Percentiles rank a stretch among this genome's conserved stretches.
phyloP scores from a whole-genome alignment of 371 early-diverging fungal species.

The Entomophthora muscae region DNA sequence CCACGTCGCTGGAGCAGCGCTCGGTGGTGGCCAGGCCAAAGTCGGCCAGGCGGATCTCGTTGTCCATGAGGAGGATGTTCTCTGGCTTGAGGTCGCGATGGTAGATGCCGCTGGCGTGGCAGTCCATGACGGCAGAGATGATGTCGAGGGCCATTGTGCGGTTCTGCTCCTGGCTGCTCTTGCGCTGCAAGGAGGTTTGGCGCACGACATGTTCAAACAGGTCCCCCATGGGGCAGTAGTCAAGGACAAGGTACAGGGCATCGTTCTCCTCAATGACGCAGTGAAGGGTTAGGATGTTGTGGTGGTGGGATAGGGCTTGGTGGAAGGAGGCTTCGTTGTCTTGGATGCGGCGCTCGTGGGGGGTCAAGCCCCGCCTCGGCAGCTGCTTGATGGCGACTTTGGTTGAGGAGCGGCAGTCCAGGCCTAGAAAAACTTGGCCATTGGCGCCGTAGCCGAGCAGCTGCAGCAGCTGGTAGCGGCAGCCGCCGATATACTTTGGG shows the following conservation, averaged over 20 bases:
- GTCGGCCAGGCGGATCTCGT: constrained; percentile 66
- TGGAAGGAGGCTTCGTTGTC: not conserved
- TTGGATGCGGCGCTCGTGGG: not conserved
- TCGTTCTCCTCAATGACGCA: not conserved
- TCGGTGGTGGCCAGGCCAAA: constrained; percentile 84
- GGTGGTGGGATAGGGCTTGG: not conserved
- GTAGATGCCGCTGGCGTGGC: constrained; percentile 32
- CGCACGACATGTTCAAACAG: constrained; percentile 19
- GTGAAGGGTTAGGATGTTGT: not conserved
- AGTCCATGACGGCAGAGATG: constrained; percentile 31
- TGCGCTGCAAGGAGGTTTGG: not conserved
- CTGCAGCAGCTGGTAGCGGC: not conserved
- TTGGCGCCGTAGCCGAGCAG: constrained; percentile 29
- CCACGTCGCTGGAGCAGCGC: constrained; percentile 49
- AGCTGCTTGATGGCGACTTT: constrained; percentile 53
- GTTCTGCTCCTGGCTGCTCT: not conserved
- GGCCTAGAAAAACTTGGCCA: constrained; percentile 19
- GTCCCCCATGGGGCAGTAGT: constrained; percentile 40
- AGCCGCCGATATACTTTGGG: not conserved
- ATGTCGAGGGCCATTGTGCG: constrained; percentile 19
- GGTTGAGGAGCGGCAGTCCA: constrained; percentile 34
- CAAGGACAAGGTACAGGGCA: constrained; percentile 30
- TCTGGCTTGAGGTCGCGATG: constrained; percentile 62
- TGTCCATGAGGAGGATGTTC: constrained; percentile 20
- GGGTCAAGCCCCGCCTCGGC: not conserved